Base-by-base conservation (phyloP, 176 grass and related monocot genomes). In the Thinopyrum elongatum region DNA sequence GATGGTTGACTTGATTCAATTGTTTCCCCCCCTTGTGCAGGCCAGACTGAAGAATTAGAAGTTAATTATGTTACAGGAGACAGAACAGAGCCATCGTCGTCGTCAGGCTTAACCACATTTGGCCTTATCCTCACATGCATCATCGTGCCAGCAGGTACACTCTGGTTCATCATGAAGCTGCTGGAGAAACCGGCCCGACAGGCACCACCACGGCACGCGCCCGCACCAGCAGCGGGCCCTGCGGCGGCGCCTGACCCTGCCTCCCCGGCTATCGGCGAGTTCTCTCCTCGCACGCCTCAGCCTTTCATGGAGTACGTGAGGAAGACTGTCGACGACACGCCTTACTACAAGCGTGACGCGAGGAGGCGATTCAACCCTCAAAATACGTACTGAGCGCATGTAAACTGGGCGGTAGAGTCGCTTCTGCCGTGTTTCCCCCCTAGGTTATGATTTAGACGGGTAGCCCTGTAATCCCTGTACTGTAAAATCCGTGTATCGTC, bases 301-400 rank as follows among this genome's bases (percentile, higher is more conserved):
- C 96, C 91, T 44, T 95, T 98, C 63, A 80, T 95, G 79, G 96
- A 95, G 72, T 98, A 98, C n/a, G 90, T 98, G 84, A 90, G 96
- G 74, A 95, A 88, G 88, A 98, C 96, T 2, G 77, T 98, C 3
- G 93, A 98, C 15, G 96, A 98, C 79, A 98, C 96, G 1, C 96
- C 96, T 0, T 94, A 93, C 82, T 98, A 98, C 21, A 98, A 91
- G 69, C 93, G 93, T 2, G 88, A 92, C 8, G 90, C 51, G 5
- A 89, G 93, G 77, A 82, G 91, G 88, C 91, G 89, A 92, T 92
- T 87, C 81, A 89, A 98, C 74, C 91, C 94, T 41, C 90, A 95
- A 77, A 92, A 98, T 27, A 98, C 93, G 0, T 98, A 98, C 46
- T 98, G 85, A 87, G 60, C 34, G 13, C 30, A 10, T 81, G 62